Percentiles rank a stretch among this genome's conserved stretches.
These are phyloP conservation scores for Blakeslea trispora DNA, from an alignment of 371 early-diverging fungal genomes.

Conservation along the genomic window DNA sequence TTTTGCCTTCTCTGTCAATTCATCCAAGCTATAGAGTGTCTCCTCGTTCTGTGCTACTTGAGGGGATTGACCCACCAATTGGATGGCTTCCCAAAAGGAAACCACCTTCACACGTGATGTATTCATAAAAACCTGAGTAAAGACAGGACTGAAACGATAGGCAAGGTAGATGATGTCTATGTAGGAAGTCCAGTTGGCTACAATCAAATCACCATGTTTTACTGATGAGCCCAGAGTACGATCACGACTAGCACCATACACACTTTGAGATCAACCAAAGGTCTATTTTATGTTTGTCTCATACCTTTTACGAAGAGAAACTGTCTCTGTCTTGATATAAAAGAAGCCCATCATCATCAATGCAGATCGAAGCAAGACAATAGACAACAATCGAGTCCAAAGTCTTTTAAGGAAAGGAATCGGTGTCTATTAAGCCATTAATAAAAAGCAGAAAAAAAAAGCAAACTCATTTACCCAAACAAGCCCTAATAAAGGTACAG, in stretches of 20 bases:
- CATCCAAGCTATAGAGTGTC: slow-evolving; percentile 44
- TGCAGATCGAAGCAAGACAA: slow-evolving; percentile 49
- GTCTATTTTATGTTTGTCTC: too few relatives aligned
- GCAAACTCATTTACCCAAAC: not conserved
- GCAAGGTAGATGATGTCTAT: slow-evolving; percentile 81
- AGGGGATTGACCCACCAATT: slow-evolving; percentile 40
- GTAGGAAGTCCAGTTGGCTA: slow-evolving; percentile 86
- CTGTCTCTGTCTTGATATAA: slow-evolving; percentile 55
- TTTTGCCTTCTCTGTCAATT: slow-evolving; percentile 54
- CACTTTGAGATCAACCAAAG: slow-evolving; percentile 15
- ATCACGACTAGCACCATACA: not conserved
- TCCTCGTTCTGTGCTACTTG: slow-evolving; percentile 6
- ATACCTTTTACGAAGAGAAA: slow-evolving; percentile 59
- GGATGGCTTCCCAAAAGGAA: slow-evolving; percentile 63
- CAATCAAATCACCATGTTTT: slow-evolving; percentile 69
- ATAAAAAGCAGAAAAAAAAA: too few relatives aligned
- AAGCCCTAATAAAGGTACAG: too few relatives aligned
- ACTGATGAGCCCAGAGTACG: slow-evolving; percentile 8
- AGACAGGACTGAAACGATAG: slow-evolving; percentile 70
- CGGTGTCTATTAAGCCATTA: too few relatives aligned
- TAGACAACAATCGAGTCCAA: slow-evolving; percentile 41
- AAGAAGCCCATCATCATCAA: slow-evolving; percentile 70
- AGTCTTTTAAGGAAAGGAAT: slow-evolving; percentile 42
- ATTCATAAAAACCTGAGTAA: slow-evolving; percentile 64
- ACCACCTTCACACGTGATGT: slow-evolving; percentile 55